phyloP scores from a whole-genome alignment of 2,329 filamentous ascomycete genomes.

The Xylariaceae sp. region DNA sequence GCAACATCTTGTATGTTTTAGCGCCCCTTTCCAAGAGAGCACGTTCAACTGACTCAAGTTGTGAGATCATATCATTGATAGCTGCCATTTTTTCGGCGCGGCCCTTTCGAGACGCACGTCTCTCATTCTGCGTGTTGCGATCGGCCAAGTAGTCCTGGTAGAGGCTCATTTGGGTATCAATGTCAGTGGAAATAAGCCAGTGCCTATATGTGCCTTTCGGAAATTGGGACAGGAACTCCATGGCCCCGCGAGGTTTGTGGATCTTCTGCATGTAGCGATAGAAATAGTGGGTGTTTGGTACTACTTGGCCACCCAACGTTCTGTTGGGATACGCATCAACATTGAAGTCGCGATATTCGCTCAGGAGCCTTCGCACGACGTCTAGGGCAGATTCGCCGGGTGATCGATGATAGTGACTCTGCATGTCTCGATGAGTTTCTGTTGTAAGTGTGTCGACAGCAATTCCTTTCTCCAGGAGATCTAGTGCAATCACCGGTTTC shows the following conservation, averaged over 20 bases:
- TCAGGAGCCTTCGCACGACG: constrained; percentile 48
- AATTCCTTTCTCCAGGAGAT: constrained; percentile 58
- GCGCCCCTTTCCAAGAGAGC: constrained; percentile 53
- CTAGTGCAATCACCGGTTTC: constrained; percentile 43
- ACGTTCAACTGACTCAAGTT: constrained; percentile 52
- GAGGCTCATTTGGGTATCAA: constrained; percentile 31
- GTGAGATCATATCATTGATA: constrained; percentile 45
- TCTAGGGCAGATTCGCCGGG: constrained; percentile 54
- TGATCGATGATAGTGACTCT: constrained; percentile 32
- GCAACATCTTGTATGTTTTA: constrained; percentile 61
- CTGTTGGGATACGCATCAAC: constrained; percentile 27
- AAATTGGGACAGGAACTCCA: constrained; percentile 51
- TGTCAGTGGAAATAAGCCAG: constrained; percentile 44
- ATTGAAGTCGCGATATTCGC: constrained; percentile 43
- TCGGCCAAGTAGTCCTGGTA: constrained; percentile 33
- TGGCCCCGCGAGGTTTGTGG: constrained; percentile 34
- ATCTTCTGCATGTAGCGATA: no score
- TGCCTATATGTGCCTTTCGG: constrained; percentile 54
- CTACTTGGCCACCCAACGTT: constrained; percentile 8
- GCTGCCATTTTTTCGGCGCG: constrained; percentile 50
- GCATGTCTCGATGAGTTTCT: constrained; percentile 30
- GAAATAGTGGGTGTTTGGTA: no score
- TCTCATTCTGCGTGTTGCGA: constrained; percentile 35
- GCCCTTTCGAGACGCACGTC: constrained; percentile 30
- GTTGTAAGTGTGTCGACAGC: constrained; percentile 57